Evolutionary conservation across 2,329 filamentous ascomycete genomes (phyloP).

Genomic region (Scopulariopsis brevicaulis): DNA sequence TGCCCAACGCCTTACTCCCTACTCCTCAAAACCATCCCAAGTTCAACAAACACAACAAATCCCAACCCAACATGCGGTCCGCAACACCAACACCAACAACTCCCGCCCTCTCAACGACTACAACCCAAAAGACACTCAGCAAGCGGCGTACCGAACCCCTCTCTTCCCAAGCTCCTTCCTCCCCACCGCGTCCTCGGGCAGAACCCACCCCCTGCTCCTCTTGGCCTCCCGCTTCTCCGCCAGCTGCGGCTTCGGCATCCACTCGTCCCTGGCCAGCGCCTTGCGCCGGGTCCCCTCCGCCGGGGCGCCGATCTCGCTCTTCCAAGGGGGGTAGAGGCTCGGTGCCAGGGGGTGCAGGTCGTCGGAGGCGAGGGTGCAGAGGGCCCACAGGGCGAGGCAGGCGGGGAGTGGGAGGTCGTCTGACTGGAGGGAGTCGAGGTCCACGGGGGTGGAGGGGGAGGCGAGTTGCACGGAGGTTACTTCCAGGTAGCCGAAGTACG

Average conservation of each 20-base stretch:
- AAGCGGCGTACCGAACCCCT: conserved; percentile 44
- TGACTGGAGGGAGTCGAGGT: conserved; percentile 15
- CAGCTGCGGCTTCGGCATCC: conserved; percentile 65
- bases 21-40: neutral
- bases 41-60: neutral
- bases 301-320: conserved; percentile 61
- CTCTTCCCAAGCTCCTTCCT: conserved; percentile 61
- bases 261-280: conserved; percentile 56
- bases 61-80: neutral
- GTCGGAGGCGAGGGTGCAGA: conserved; percentile 60
- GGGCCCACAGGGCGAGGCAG: conserved; percentile 64
- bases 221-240: conserved; percentile 70
- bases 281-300: conserved; percentile 62
- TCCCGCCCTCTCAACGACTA: neutral
- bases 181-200: conserved; percentile 62
- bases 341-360: conserved; percentile 44
- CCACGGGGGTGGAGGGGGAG: conserved; percentile 14
- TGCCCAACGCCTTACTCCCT: neutral
- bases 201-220: conserved; percentile 61
- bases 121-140: conserved; percentile 12
- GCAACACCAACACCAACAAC: neutral
- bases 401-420: conserved; percentile 48
- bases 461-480: conserved; percentile 51
- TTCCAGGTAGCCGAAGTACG: conserved; percentile 84
- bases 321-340: conserved; percentile 49